Conservation (phyloP, 2,329 filamentous ascomycete genomes). For the Cercospora sesami region DNA sequence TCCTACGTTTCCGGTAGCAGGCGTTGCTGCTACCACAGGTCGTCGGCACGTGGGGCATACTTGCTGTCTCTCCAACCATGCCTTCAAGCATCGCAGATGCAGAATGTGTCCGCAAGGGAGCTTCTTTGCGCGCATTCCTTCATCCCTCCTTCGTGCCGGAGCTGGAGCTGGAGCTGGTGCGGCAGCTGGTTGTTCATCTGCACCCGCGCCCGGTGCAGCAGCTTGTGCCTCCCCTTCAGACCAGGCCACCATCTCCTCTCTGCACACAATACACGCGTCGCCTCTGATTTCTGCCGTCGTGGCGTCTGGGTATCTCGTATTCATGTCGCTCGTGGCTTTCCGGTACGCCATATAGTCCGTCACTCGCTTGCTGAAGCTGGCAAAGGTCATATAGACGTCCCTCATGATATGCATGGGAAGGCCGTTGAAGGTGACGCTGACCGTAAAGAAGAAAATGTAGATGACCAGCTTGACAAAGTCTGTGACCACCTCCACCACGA, state of each 20-base stretch:
- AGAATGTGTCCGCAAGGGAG: conserved; percentile 94
- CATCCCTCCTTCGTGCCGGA: conserved; percentile 60
- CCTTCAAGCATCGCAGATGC: conserved; percentile 90
- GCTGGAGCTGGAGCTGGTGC: conserved; percentile 5
- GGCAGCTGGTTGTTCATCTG: conserved; percentile 7
- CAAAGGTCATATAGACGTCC: conserved; percentile 89
- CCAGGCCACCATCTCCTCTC: conserved; percentile 92
- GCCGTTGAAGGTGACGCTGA: conserved; percentile 90
- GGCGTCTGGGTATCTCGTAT: conserved; percentile 83
- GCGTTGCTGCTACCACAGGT: conserved; percentile 58
- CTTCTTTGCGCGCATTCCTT: conserved; percentile 88
- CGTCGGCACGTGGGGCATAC: conserved; percentile 92
- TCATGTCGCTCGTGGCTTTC: conserved; percentile 91
- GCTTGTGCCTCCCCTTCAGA: conserved; percentile 36
- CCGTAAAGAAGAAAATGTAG: conserved; percentile 88
- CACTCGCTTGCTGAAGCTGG: conserved; percentile 88
- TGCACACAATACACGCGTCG: conserved; percentile 96
- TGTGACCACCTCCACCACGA: conserved; percentile 75
- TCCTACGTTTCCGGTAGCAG: conserved; percentile 20
- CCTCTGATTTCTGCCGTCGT: conserved; percentile 78
- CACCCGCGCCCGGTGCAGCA: conserved; percentile 31
- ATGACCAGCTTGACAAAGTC: conserved; percentile 90
- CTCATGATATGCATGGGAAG: conserved; percentile 95
- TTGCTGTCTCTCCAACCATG: conserved; percentile 96
- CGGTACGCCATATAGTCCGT: conserved; percentile 85